These are phyloP conservation scores for Begonia masoniana DNA, from an alignment of 306 rosid species.

Conservation along the genomic window DNA sequence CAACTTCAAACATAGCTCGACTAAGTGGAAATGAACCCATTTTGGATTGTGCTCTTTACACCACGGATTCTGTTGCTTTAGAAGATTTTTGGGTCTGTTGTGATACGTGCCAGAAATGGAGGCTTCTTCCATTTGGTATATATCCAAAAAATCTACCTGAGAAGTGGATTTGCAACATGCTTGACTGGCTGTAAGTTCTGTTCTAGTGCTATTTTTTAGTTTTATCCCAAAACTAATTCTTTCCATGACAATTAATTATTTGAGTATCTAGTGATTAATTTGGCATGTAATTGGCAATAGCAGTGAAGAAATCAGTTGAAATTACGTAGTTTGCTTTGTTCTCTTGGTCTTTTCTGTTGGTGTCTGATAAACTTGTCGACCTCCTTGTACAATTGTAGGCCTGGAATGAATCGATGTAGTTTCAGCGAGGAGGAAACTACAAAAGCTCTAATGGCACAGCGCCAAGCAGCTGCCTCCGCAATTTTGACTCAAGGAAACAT, in stretches of 20 bases:
- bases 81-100: slow-evolving; percentile 68
- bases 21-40: slow-evolving; percentile 22
- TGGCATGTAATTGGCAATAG: too few species aligned
- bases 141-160: slow-evolving; percentile 65
- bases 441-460: slow-evolving; percentile 26
- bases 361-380: background rate
- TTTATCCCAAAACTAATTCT: background rate
- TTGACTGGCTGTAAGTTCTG: slow-evolving; percentile 76
- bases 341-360: background rate
- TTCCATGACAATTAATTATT: too few species aligned
- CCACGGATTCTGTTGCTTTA: slow-evolving; percentile 22
- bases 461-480: slow-evolving; percentile 38
- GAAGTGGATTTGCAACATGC: slow-evolving; percentile 77
- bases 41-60: slow-evolving; percentile 16
- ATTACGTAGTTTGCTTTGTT: background rate
- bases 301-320: background rate
- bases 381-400: slow-evolving; percentile 32
- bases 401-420: slow-evolving; percentile 55
- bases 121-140: slow-evolving; percentile 50
- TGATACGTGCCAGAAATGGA: slow-evolving; percentile 59
- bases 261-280: too few species aligned
- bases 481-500: slow-evolving; percentile 19
- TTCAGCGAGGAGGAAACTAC: slow-evolving; percentile 61
- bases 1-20: slow-evolving; percentile 27
- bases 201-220: slow-evolving; percentile 15